Conservation (phyloP, 805 yeast genomes). For the Candida methanosorbosa region DNA sequence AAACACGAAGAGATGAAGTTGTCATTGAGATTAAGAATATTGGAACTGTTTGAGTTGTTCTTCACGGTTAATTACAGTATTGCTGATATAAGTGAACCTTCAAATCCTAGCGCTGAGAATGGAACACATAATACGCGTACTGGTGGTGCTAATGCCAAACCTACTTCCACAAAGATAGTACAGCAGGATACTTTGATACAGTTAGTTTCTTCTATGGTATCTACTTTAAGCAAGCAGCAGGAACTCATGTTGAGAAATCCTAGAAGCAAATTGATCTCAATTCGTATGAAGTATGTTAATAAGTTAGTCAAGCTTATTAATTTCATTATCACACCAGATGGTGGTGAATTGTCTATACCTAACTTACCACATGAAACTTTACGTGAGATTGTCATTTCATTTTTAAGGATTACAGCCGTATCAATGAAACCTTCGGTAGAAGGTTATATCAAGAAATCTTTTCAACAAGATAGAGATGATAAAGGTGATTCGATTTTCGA, state of each 20-base stretch:
- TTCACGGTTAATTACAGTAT: constrained; percentile 24
- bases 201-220: constrained; percentile 30
- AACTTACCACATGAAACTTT: constrained; percentile 18
- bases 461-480: constrained; percentile 10
- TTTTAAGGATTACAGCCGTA: constrained; percentile 23
- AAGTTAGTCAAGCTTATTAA: constrained; percentile 31
- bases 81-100: too few species aligned
- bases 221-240: constrained; percentile 42
- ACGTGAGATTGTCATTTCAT: constrained; percentile 21
- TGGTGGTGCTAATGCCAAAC: too few species aligned
- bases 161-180: constrained; percentile 10
- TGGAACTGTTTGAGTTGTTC: constrained; percentile 38
- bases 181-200: constrained; percentile 19
- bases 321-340: constrained; percentile 21
- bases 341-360: constrained; percentile 13
- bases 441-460: constrained; percentile 14
- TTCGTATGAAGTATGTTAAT: constrained; percentile 32
- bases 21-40: constrained; percentile 34
- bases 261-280: constrained; percentile 28
- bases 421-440: constrained; percentile 18
- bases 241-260: constrained; percentile 35
- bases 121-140: too few species aligned
- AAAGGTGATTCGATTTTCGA: constrained; percentile 15
- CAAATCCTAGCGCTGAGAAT: too few species aligned
- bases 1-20: constrained; percentile 37